Evolutionary conservation across 768 basidiomycete species (phyloP).

Genomic region (Glaciozyma martinii): DNA sequence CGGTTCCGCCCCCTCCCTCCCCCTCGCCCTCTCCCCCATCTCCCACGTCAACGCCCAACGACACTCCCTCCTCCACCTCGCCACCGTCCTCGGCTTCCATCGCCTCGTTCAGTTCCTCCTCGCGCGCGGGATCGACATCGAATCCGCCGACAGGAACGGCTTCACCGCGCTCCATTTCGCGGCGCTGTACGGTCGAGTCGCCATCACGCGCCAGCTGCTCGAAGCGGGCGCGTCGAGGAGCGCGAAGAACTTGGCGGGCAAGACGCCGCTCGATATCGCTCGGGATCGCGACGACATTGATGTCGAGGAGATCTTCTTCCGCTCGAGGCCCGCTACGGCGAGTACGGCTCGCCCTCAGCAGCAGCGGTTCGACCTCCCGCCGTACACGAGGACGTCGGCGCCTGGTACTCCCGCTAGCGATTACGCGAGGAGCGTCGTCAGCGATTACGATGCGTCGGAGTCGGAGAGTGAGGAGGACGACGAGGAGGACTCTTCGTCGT

Average conservation of each 20-base stretch:
- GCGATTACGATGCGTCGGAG: too few species aligned
- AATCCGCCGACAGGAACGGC: slow-evolving; percentile 79
- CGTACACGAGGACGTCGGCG: neutral
- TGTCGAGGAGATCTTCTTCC: slow-evolving; percentile 36
- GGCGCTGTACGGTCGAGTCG: slow-evolving; percentile 54
- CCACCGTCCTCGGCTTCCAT: slow-evolving; percentile 66
- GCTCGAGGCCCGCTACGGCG: neutral
- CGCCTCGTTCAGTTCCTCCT: slow-evolving; percentile 64
- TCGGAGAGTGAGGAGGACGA: neutral
- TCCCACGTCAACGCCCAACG: slow-evolving; percentile 61
- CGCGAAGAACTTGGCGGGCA: slow-evolving; percentile 38
- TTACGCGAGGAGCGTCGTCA: neutral
- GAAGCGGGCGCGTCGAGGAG: slow-evolving; percentile 63
- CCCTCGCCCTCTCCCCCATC: slow-evolving; percentile 48
- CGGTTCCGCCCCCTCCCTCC: slow-evolving; percentile 38
- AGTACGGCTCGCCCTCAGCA: neutral
- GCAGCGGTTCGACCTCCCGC: neutral
- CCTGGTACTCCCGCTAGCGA: neutral
- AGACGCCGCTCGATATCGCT: slow-evolving; percentile 41
- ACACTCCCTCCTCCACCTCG: slow-evolving; percentile 83
- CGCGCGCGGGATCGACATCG: slow-evolving; percentile 62
- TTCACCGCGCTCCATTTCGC: slow-evolving; percentile 85
- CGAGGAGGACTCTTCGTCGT: neutral
- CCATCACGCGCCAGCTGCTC: slow-evolving; percentile 61
- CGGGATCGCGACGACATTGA: slow-evolving; percentile 39